Base-by-base conservation (phyloP, 495 filamentous ascomycete species). In the Choiromyces venosus region DNA sequence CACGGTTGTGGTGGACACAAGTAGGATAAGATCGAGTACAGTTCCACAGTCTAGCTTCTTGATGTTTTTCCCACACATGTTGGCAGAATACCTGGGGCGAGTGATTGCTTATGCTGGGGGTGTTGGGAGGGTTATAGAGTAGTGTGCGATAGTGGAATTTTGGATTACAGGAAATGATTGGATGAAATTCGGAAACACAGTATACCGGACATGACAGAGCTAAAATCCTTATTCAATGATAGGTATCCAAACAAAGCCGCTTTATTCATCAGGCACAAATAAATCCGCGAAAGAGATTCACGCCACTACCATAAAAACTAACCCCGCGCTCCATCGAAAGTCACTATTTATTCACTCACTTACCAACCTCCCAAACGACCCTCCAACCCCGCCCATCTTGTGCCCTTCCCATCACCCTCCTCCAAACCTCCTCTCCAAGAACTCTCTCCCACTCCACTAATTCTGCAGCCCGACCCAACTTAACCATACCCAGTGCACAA, bases 401-500 rank as follows among this genome's bases (percentile, higher is more conserved):
- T 8, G 38, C 73, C 21, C 71, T 37, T 18, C n/a, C 39, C 16
- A 39, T 18, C 33, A 77, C 36, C 25, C 29, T 65, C 5, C 66
- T 25, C 36, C 71, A 36, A 18, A 65, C 21, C 37, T 42, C 66
- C 25, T 16, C 56, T 7, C 69, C 73, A 37, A 66, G 73, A 10
- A 68, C 37, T 9, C 36, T 40, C 2, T 44, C 39, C 71, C 66
- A 76, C 3, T 36, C 67, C 9, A 12, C 10, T 18, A 73, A 21
- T 1, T 52, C 18, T 29, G 42, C 69, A 18, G 40, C 74, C 21
- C 29, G n/a, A 6, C 36, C 33, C 5, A 76, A 65, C 35, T 73
- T 69, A 9, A 77, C 19, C 52, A 77, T n/a, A 12, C 73, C 75
- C 9, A 77, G 33, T 37, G 69, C 69, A 61, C 75, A 77, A 68